Evolutionary conservation across 768 basidiomycete species (phyloP).

Genomic region (Pulveroboletus sp.): DNA sequence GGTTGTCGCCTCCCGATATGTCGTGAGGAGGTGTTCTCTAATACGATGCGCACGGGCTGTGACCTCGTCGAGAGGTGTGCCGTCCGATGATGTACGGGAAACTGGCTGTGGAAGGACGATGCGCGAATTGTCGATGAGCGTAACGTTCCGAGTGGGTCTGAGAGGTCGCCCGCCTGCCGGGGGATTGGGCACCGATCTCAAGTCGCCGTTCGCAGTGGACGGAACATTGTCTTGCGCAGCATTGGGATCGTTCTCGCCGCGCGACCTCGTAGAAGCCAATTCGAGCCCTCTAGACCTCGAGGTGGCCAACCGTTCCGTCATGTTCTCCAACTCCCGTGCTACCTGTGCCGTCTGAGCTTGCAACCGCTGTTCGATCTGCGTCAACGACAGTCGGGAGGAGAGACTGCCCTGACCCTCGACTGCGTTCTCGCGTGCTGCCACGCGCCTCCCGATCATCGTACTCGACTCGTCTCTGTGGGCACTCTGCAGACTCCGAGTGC

Average conservation of each 20-base stretch:
- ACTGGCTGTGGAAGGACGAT: conserved; percentile 19
- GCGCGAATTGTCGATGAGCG: conserved; percentile 19
- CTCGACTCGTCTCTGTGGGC: conserved; percentile 27
- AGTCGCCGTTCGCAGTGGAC: conserved; percentile 1
- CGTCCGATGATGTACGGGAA: conserved; percentile 25
- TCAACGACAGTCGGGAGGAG: conserved; percentile 18
- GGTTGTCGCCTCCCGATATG: conserved; percentile 8
- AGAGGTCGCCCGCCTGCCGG: conserved; percentile 12
- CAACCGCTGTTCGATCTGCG: conserved; percentile 28
- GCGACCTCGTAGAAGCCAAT: conserved; percentile 13
- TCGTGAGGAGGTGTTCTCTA: conserved; percentile 19
- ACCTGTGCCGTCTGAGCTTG: conserved; percentile 30
- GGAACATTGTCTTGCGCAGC: neutral
- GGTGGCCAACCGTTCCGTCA: conserved; percentile 26
- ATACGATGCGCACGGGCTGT: conserved; percentile 12
- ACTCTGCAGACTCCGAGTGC: conserved; percentile 17
- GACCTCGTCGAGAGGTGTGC: conserved; percentile 18
- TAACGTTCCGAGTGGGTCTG: conserved; percentile 15
- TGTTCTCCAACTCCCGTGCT: conserved; percentile 31
- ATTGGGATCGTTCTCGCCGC: conserved; percentile 1
- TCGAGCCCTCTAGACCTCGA: conserved; percentile 24
- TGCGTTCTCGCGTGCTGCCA: conserved; percentile 28
- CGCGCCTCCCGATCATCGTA: conserved; percentile 35
- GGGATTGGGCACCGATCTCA: conserved; percentile 3
- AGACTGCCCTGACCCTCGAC: conserved; percentile 17